Percentiles rank a stretch among this genome's conserved stretches.
phyloP scores from a whole-genome alignment of 106 monocot species.

The Dioscorea zingiberensis region DNA sequence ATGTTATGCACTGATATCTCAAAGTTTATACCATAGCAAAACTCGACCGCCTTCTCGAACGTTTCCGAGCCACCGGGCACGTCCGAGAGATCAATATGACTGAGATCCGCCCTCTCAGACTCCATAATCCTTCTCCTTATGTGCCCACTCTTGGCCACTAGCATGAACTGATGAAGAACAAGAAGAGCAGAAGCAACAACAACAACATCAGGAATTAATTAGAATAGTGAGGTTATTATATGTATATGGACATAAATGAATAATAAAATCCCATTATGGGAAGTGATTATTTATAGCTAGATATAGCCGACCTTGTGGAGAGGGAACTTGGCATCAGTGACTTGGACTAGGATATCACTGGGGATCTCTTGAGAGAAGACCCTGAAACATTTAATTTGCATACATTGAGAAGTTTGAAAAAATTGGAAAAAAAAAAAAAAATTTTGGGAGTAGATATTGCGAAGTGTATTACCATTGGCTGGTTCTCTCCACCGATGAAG shows the following conservation, averaged over 20 bases:
- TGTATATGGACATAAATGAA: neutral
- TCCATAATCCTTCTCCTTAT: conserved; percentile 31
- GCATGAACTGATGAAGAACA: too few species aligned
- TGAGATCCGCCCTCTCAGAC: conserved; percentile 7
- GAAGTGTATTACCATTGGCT: conserved; percentile 33
- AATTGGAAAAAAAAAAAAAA: neutral
- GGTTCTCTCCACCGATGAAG: conserved; percentile 41
- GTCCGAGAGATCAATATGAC: conserved; percentile 21
- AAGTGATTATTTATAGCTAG: too few species aligned
- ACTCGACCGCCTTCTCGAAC: conserved; percentile 48
- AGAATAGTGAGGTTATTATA: neutral
- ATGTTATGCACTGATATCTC: conserved; percentile 60
- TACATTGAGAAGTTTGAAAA: neutral
- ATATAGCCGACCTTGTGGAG: conserved; percentile 46
- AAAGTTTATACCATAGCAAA: conserved; percentile 66
- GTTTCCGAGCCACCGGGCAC: conserved; percentile 49
- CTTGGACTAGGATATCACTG: conserved; percentile 35
- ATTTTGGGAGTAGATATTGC: neutral
- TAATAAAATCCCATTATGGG: too few species aligned
- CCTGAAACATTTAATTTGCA: conserved; percentile 18
- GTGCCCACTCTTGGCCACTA: conserved; percentile 44
- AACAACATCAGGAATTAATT: too few species aligned
- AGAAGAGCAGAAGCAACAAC: too few species aligned
- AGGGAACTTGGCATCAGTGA: conserved; percentile 36
- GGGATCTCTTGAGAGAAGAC: conserved; percentile 46